phyloP scores from a whole-genome alignment of 1,284 basidiomycete genomes.

The Apiotrichum laibachii region DNA sequence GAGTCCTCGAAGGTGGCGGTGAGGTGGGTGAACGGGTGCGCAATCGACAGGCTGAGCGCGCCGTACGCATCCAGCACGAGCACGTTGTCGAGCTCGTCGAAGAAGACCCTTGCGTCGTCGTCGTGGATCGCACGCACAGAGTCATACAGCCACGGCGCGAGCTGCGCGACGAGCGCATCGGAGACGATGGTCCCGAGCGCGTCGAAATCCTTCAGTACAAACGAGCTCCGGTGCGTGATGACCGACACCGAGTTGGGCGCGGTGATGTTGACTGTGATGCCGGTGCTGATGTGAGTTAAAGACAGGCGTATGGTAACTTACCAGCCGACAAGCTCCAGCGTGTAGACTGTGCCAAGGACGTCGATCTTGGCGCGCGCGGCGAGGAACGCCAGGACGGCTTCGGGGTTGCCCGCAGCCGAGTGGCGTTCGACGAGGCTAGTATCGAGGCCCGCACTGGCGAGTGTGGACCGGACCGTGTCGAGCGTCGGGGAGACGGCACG shows the following conservation, averaged over 20 bases:
- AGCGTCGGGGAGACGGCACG: slow-evolving; percentile 19
- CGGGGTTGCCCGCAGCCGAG: slow-evolving; percentile 8
- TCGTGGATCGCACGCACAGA: slow-evolving; percentile 6
- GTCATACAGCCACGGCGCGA: slow-evolving; percentile 12
- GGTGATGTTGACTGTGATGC: slow-evolving; percentile 23
- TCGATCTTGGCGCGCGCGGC: slow-evolving; percentile 18
- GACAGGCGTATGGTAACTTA: slow-evolving; percentile 14
- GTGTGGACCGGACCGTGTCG: slow-evolving; percentile 17
- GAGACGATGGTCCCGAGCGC: slow-evolving; percentile 27
- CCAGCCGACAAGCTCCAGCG: slow-evolving; percentile 27
- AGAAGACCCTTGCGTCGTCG: slow-evolving; percentile 19
- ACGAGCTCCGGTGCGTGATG: slow-evolving; percentile 27
- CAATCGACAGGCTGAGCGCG: slow-evolving; percentile 16
- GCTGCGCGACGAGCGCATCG: slow-evolving; percentile 28
- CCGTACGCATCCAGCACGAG: slow-evolving; percentile 23
- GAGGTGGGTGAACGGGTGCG: slow-evolving; percentile 11
- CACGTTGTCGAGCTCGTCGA: slow-evolving; percentile 34
- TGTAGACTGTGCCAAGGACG: slow-evolving; percentile 23
- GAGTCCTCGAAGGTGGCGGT: slow-evolving; percentile 8
- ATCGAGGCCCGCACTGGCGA: slow-evolving; percentile 22
- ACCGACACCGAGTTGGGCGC: slow-evolving; percentile 19
- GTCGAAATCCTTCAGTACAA: slow-evolving; percentile 30
- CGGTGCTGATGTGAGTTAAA: slow-evolving; percentile 19
- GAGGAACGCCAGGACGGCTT: slow-evolving; percentile 14
- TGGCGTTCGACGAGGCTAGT: slow-evolving; percentile 15